A percentile compares a stretch with the other conserved stretches of the same genome.
Evolutionary conservation across 192 early-diverging fungal genomes (phyloP).

Genomic region (Pecoramyces ruminantium): DNA sequence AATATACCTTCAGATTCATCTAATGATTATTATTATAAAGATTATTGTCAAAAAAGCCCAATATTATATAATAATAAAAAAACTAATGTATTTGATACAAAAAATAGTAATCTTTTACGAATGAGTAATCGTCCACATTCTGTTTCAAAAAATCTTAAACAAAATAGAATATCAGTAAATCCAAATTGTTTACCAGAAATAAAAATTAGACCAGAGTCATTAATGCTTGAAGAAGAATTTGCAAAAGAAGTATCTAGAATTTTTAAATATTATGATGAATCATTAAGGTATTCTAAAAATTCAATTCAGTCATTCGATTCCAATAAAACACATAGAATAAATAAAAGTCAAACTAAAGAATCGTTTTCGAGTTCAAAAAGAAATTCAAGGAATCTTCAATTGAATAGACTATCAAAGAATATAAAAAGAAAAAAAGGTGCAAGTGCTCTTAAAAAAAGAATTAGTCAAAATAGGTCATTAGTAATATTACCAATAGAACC

Average conservation of each 20-base stretch:
- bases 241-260: not conserved
- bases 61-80: not conserved
- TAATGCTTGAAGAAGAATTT: not conserved
- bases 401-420: not conserved
- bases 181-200: not conserved
- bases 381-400: not conserved
- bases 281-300: not conserved
- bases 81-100: not conserved
- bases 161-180: not conserved
- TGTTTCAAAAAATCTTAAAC: not conserved
- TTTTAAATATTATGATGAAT: not conserved
- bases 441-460: not conserved
- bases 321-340: not conserved
- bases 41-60: not conserved
- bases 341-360: not conserved
- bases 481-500: not conserved
- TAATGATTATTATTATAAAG: not conserved
- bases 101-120: not conserved
- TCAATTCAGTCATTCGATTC: not conserved
- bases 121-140: not conserved
- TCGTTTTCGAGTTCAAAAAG: not conserved
- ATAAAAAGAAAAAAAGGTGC: not conserved
- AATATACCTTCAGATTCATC: not conserved
- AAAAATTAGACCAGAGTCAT: not conserved
- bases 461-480: not conserved